phyloP scores from a whole-genome alignment of 73 alveolate genomes.

The Uronychia binucleata region DNA sequence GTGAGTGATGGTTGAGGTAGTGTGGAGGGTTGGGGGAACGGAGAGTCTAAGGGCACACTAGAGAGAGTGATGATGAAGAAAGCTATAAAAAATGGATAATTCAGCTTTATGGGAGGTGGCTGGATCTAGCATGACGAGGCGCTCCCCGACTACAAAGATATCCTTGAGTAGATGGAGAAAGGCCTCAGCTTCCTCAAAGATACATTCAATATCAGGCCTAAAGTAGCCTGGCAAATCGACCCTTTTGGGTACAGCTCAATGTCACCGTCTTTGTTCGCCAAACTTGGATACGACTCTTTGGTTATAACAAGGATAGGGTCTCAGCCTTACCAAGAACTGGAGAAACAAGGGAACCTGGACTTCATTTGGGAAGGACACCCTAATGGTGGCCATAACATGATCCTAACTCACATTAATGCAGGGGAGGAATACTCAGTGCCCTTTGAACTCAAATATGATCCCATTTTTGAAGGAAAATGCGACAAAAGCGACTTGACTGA shows the following conservation, averaged over 20 bases:
- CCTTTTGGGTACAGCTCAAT: constrained; percentile 85
- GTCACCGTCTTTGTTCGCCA: constrained; percentile 41
- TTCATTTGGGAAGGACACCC: constrained; percentile 47
- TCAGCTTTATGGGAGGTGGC: constrained; percentile 70
- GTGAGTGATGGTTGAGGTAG: too few species aligned
- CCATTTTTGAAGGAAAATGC: neutral
- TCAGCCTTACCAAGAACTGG: neutral
- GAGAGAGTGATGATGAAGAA: constrained; percentile 15
- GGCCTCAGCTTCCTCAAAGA: constrained; percentile 76
- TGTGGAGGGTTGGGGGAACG: constrained; percentile 5
- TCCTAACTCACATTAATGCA: constrained; percentile 4
- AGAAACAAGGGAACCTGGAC: constrained; percentile 15
- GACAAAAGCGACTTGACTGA: neutral
- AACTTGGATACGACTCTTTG: constrained; percentile 57
- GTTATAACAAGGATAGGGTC: constrained; percentile 51
- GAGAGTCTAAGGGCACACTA: neutral
- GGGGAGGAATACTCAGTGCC: constrained; percentile 34
- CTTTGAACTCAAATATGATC: constrained; percentile 9
- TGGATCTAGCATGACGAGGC: constrained; percentile 94
- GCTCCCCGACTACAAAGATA: constrained; percentile 69
- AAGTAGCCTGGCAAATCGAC: constrained; percentile 87
- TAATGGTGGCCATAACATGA: neutral
- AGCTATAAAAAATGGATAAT: constrained; percentile 19
- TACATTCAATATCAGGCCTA: constrained; percentile 74
- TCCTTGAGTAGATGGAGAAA: constrained; percentile 61